These are phyloP conservation scores for Syzygium oleosum DNA, from an alignment of 345 rosid genomes.

Conservation along the genomic window DNA sequence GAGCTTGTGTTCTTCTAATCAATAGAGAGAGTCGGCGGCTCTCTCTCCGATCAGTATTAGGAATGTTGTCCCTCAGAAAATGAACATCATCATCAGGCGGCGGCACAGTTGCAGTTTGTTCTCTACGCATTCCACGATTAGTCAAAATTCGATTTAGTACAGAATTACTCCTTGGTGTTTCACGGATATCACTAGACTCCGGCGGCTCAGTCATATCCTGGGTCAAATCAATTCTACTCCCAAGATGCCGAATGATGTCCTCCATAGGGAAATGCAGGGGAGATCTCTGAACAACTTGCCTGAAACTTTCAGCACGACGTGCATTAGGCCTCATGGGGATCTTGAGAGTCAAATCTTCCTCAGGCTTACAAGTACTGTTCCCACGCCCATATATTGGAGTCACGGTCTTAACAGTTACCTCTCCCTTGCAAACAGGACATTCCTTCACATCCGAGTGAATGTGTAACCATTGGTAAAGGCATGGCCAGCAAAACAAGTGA, in stretches of 20 bases:
- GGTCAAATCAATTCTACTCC: conserved; percentile 18
- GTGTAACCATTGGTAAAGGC: conserved; percentile 72
- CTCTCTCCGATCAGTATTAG: not conserved
- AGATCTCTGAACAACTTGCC: conserved; percentile 64
- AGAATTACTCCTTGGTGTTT: conserved; percentile 28
- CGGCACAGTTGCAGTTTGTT: conserved; percentile 40
- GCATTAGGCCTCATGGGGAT: conserved; percentile 77
- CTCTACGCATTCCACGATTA: conserved; percentile 64
- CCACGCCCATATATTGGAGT: conserved; percentile 85
- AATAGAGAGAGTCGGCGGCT: conserved; percentile 9
- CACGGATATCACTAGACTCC: conserved; percentile 40
- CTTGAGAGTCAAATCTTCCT: conserved; percentile 48
- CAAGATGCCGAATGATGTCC: conserved; percentile 18
- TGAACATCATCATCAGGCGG: conserved; percentile 44
- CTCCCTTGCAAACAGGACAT: conserved; percentile 94
- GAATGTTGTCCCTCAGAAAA: conserved; percentile 21
- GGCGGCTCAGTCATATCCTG: conserved; percentile 13
- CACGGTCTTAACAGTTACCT: conserved; percentile 61
- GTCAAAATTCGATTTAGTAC: conserved; percentile 60
- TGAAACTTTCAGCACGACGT: conserved; percentile 69
- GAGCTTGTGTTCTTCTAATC: conserved; percentile 52
- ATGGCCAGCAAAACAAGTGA: conserved; percentile 93
- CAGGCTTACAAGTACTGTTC: conserved; percentile 29
- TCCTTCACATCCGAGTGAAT: conserved; percentile 73
- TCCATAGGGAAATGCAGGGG: conserved; percentile 60